Percentiles rank a stretch among this genome's conserved stretches.
Conservation (phyloP, 2,329 filamentous ascomycete species). For the Penicillium sp. region DNA sequence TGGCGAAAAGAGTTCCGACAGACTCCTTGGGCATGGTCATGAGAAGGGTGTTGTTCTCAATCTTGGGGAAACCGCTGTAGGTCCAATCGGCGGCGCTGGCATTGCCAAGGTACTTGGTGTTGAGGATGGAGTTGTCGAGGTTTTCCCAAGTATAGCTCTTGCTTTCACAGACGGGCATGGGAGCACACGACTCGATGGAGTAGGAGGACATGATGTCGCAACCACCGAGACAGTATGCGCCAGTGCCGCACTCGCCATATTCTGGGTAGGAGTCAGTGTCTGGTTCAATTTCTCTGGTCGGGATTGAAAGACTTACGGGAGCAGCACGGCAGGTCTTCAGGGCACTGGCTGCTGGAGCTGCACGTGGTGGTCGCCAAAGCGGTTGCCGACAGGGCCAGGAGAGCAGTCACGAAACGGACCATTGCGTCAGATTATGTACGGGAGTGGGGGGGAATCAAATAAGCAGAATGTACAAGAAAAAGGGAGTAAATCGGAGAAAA, state of each 20-base stretch:
- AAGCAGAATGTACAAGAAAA: constrained; percentile 8
- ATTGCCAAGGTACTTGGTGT: constrained; percentile 84
- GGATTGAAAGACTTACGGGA: constrained; percentile 62
- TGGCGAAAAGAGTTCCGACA: constrained; percentile 82
- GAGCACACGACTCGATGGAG: constrained; percentile 79
- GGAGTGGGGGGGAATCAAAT: constrained; percentile 17
- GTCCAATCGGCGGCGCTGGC: constrained; percentile 81
- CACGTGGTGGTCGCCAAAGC: constrained; percentile 36
- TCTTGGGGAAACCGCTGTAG: constrained; percentile 71
- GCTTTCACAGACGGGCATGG: constrained; percentile 77
- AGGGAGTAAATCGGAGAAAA: not conserved
- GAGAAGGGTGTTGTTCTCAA: constrained; percentile 63
- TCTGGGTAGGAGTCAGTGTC: constrained; percentile 53
- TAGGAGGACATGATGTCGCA: constrained; percentile 87
- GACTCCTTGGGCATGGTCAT: constrained; percentile 87
- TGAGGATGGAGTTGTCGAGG: constrained; percentile 67
- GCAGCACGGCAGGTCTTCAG: constrained; percentile 71
- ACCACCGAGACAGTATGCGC: constrained; percentile 92
- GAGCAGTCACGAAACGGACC: constrained; percentile 36
- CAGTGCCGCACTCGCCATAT: constrained; percentile 89
- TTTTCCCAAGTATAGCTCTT: constrained; percentile 71
- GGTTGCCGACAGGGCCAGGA: constrained; percentile 36
- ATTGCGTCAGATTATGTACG: constrained; percentile 28
- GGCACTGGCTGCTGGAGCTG: constrained; percentile 60
- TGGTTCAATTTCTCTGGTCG: not conserved